Conservation (phyloP, 192 early-diverging fungal genomes). For the Coemansia umbellata region DNA sequence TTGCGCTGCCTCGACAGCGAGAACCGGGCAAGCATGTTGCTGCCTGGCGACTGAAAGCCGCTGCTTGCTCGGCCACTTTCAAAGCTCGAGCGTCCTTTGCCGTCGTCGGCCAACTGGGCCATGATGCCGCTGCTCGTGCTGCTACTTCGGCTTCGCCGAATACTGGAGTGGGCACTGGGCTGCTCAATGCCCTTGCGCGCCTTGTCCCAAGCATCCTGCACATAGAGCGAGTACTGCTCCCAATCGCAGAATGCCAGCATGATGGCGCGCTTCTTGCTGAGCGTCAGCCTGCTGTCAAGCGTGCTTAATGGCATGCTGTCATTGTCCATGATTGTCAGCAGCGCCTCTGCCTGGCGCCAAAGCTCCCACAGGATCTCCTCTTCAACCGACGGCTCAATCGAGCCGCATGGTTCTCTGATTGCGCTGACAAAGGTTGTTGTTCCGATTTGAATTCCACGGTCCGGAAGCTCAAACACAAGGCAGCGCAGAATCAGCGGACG, state of each 20-base stretch:
- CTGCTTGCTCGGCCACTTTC: conserved; percentile 18
- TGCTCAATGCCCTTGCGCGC: conserved; percentile 41
- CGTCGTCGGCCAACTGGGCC: neutral
- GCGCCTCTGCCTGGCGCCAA: conserved; percentile 51
- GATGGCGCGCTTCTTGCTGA: conserved; percentile 52
- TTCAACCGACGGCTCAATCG: conserved; percentile 47
- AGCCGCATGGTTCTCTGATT: conserved; percentile 40
- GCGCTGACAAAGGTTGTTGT: conserved; percentile 42
- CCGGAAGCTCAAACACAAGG: conserved; percentile 49
- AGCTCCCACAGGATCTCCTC: conserved; percentile 54
- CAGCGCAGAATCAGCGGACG: conserved; percentile 49
- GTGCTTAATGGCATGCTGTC: conserved; percentile 35
- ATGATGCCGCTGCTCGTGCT: conserved; percentile 14
- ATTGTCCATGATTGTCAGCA: conserved; percentile 52
- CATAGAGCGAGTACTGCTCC: conserved; percentile 53
- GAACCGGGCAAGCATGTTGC: conserved; percentile 14
- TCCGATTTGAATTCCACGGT: conserved; percentile 44
- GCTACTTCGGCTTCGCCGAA: conserved; percentile 30
- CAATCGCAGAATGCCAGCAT: conserved; percentile 54
- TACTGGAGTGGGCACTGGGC: conserved; percentile 5
- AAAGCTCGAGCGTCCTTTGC: conserved; percentile 13
- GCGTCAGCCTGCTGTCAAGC: conserved; percentile 33
- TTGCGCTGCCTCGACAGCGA: conserved; percentile 44
- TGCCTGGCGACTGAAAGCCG: conserved; percentile 5
- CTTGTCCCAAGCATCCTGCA: conserved; percentile 51